Percentiles rank a stretch among this genome's conserved stretches.
These are phyloP conservation scores for Macaranga tanarius DNA, from an alignment of 441 rosid species.

Conservation along the genomic window DNA sequence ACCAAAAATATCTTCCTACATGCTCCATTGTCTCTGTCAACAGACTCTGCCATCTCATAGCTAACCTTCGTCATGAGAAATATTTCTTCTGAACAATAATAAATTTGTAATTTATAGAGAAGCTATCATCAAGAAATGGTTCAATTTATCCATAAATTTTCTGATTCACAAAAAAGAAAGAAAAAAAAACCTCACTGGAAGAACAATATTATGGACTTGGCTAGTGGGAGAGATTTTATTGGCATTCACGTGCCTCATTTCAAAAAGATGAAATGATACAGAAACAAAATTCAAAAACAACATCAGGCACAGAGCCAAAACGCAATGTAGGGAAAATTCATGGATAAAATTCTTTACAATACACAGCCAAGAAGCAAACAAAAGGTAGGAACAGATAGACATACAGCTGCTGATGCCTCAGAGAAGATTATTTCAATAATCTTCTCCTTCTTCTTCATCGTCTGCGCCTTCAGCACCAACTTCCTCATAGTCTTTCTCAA, in stretches of 20 bases:
- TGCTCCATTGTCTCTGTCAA: background rate
- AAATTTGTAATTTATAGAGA: background rate
- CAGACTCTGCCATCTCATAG: background rate
- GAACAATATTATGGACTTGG: too few relatives aligned
- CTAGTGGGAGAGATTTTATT: constrained; percentile 8
- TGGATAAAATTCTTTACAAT: constrained; percentile 12
- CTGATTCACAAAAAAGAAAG: too few relatives aligned
- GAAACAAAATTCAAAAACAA: constrained; percentile 17
- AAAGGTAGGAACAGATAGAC: constrained; percentile 6
- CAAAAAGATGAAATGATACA: constrained; percentile 10
- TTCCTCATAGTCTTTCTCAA: constrained; percentile 83
- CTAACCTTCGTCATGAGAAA: background rate
- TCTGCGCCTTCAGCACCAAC: constrained; percentile 74
- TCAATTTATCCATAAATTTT: background rate
- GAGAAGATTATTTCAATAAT: constrained; percentile 35
- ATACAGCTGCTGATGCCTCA: constrained; percentile 18
- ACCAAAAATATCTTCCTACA: background rate
- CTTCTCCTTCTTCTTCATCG: constrained; percentile 61
- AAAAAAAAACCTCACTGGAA: too few relatives aligned
- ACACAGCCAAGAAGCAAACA: constrained; percentile 18
- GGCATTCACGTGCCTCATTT: constrained; percentile 25
- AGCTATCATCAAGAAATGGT: background rate
- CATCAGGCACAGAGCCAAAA: constrained; percentile 21
- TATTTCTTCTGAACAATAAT: background rate
- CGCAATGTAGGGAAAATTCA: constrained; percentile 20